These are phyloP conservation scores for Halophytophthora polymorphica DNA, from an alignment of 352 stramenopile species.

Conservation along the genomic window DNA sequence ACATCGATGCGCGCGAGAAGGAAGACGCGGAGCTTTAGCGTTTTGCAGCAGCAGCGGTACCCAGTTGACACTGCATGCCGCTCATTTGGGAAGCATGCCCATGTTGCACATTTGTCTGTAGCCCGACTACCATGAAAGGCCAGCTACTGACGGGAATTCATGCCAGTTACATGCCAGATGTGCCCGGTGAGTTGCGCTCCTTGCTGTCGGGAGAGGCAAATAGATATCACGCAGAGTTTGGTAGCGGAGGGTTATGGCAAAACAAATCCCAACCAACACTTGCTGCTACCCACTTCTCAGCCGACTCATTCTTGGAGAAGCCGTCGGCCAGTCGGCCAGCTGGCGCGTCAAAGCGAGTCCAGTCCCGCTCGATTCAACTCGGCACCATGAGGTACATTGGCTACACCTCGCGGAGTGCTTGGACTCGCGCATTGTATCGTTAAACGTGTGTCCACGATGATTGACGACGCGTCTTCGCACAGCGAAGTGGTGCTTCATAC, in stretches of 20 bases:
- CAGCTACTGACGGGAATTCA: too few relatives aligned
- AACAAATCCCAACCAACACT: too few relatives aligned
- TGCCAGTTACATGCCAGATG: neutral
- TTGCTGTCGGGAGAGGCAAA: too few relatives aligned
- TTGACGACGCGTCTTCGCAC: neutral
- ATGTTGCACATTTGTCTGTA: too few relatives aligned
- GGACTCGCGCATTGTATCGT: too few relatives aligned
- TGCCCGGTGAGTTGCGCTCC: neutral
- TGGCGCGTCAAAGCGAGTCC: neutral
- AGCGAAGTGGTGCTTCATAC: constrained; percentile 29
- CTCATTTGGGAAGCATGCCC: too few relatives aligned
- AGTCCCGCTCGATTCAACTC: neutral
- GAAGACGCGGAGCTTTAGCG: constrained; percentile 9
- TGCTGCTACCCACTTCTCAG: neutral
- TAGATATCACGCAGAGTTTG: too few relatives aligned
- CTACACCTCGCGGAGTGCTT: neutral
- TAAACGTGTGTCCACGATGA: too few relatives aligned
- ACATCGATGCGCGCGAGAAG: constrained; percentile 52
- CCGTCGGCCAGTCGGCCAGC: too few relatives aligned
- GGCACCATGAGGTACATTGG: neutral
- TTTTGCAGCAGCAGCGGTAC: constrained; percentile 6
- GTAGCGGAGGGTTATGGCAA: too few relatives aligned
- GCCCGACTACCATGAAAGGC: too few relatives aligned
- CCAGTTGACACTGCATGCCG: constrained; percentile 11
- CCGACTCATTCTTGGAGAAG: neutral